Percentiles rank a stretch among this genome's conserved stretches.
Evolutionary conservation across 176 grass and related monocot species (phyloP).

Genomic region (Carex scoparia): DNA sequence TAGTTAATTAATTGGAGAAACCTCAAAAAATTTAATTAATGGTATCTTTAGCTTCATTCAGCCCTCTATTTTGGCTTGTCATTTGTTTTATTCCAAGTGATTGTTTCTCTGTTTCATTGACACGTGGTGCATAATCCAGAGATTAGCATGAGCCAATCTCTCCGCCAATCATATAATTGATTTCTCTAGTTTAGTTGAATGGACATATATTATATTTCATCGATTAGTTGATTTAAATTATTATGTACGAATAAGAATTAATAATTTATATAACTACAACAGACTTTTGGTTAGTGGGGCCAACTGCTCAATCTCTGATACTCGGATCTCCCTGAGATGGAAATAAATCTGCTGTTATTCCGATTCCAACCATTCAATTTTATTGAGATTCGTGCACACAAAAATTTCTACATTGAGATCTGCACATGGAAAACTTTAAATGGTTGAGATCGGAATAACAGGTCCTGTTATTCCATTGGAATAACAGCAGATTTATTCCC

Average conservation of each 20-base stretch:
- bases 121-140: not conserved
- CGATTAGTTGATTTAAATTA: not conserved
- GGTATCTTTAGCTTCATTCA: not conserved
- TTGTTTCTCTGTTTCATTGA: not conserved
- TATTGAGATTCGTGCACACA: too few species aligned
- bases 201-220: not conserved
- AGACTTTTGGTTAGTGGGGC: not conserved
- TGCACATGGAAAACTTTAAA: too few species aligned
- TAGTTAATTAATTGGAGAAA: not conserved
- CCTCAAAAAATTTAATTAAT: not conserved
- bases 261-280: not conserved
- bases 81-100: not conserved
- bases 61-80: not conserved
- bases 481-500: too few species aligned
- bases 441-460: too few species aligned
- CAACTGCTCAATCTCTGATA: not conserved
- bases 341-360: too few species aligned
- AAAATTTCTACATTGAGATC: too few species aligned
- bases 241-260: not conserved
- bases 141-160: not conserved
- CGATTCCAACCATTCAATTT: too few species aligned
- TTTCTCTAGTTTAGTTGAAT: not conserved
- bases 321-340: too few species aligned
- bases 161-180: slow-evolving; percentile 10
- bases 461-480: too few species aligned